Conservation (phyloP, 2,329 filamentous ascomycete genomes). For the Domatiomyces globalis region DNA sequence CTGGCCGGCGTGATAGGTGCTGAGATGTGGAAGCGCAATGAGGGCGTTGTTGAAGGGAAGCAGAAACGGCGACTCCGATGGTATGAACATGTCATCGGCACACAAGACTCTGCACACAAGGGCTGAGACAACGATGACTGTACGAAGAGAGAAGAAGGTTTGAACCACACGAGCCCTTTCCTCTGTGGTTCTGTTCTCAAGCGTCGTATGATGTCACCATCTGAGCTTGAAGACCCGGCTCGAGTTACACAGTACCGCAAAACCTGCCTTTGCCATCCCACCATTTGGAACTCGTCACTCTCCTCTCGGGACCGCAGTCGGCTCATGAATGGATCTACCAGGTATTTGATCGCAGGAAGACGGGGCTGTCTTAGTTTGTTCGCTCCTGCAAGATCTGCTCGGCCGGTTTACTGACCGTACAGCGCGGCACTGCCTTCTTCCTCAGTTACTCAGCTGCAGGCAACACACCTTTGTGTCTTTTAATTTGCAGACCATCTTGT, state of each 20-base stretch:
- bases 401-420: not conserved
- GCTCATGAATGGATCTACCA: not conserved
- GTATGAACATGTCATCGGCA: not conserved
- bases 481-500: not conserved
- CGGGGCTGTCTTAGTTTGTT: not conserved
- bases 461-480: not conserved
- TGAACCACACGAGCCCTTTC: not conserved
- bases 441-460: not conserved
- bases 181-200: too few relatives aligned
- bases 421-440: not conserved
- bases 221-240: not conserved
- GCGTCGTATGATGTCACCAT: not conserved
- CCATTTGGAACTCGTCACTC: not conserved
- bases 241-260: not conserved
- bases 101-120: not conserved
- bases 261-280: not conserved
- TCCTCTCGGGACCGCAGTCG: too few relatives aligned
- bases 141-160: not conserved
- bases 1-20: constrained; percentile 23
- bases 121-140: not conserved
- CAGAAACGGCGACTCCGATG: not conserved
- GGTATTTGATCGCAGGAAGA: not conserved
- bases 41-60: not conserved
- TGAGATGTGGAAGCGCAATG: constrained; percentile 2
- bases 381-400: not conserved